Evolutionary conservation across 495 filamentous ascomycete species (phyloP).

Genomic region (Parathielavia hyrcaniae): DNA sequence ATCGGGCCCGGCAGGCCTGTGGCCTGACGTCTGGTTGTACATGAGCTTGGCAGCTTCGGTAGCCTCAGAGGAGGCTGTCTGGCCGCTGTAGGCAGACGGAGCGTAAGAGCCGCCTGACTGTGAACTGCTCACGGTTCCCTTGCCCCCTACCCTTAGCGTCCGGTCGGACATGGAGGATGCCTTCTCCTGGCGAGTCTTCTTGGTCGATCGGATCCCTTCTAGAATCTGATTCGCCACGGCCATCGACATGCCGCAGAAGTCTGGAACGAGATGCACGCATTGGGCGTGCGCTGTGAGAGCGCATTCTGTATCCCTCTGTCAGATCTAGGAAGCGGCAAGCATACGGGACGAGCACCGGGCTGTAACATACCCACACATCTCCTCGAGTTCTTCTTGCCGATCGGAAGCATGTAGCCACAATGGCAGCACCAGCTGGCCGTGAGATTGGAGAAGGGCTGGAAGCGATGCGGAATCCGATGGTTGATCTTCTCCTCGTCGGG

Average conservation of each 20-base stretch:
- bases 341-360: background rate
- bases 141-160: slow-evolving; percentile 56
- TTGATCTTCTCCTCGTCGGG: slow-evolving; percentile 99
- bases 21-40: slow-evolving; percentile 47
- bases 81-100: slow-evolving; percentile 32
- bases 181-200: slow-evolving; percentile 48
- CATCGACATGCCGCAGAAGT: slow-evolving; percentile 99
- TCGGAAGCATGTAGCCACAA: slow-evolving; percentile 94
- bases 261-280: slow-evolving; percentile 92
- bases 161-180: slow-evolving; percentile 53
- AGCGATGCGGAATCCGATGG: slow-evolving; percentile 96
- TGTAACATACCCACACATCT: slow-evolving; percentile 70
- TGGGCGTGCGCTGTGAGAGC: slow-evolving; percentile 81
- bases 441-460: slow-evolving; percentile 88
- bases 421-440: slow-evolving; percentile 99
- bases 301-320: slow-evolving; percentile 60
- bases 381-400: slow-evolving; percentile 88
- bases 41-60: slow-evolving; percentile 48
- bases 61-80: slow-evolving; percentile 41
- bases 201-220: slow-evolving; percentile 55
- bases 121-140: slow-evolving; percentile 33
- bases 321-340: slow-evolving; percentile 9
- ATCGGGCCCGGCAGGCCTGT: slow-evolving; percentile 37
- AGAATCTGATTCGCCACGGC: slow-evolving; percentile 91
- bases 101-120: slow-evolving; percentile 24